phyloP scores from a whole-genome alignment of 192 early-diverging fungal species.

The Backusella sp. region DNA sequence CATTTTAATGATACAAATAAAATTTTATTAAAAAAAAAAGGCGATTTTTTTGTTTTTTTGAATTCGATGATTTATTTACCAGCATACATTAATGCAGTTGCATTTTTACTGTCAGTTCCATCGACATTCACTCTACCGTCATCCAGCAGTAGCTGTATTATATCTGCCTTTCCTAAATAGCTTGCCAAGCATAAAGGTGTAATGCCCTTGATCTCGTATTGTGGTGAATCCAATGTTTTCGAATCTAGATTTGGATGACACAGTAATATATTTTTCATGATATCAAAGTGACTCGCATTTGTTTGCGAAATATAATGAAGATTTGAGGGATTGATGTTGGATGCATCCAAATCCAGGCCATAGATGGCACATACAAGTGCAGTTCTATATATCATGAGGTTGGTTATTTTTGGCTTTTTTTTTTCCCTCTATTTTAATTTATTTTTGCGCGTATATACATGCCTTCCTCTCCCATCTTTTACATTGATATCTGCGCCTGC shows the following conservation, averaged over 20 bases:
- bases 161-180: conserved; percentile 61
- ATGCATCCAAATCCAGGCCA: conserved; percentile 51
- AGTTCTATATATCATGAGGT: conserved; percentile 40
- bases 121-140: conserved; percentile 62
- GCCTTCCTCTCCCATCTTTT: conserved; percentile 66
- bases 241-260: conserved; percentile 47
- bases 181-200: conserved; percentile 67
- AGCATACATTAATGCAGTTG: conserved; percentile 70
- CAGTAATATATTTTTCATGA: conserved; percentile 49
- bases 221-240: conserved; percentile 54
- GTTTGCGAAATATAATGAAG: conserved; percentile 52
- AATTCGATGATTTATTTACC: conserved; percentile 35
- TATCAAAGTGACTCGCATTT: conserved; percentile 48
- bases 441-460: conserved; percentile 4
- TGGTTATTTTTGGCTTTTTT: not conserved
- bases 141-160: conserved; percentile 56
- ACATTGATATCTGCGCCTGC: conserved; percentile 55
- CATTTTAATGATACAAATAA: not conserved
- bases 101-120: conserved; percentile 59
- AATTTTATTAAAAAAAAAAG: not conserved
- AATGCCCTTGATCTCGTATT: conserved; percentile 61
- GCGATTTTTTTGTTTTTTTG: not conserved
- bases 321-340: conserved; percentile 55
- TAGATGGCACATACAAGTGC: conserved; percentile 63
- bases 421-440: not conserved